phyloP scores from a whole-genome alignment of 2,329 filamentous ascomycete species.

The Fusarium camptoceras region DNA sequence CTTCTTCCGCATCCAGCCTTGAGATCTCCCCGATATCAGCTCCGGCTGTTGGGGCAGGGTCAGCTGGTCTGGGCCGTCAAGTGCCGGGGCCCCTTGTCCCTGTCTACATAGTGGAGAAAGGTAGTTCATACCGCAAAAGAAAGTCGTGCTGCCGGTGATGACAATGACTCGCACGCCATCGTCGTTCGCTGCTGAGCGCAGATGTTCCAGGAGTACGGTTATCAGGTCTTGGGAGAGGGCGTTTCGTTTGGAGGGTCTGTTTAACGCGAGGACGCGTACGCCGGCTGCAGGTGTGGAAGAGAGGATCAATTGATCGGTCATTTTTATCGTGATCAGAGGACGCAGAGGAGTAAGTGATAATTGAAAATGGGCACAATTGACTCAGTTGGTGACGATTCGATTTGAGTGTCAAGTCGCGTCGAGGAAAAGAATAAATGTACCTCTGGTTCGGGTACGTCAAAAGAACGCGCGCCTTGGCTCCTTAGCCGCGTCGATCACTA shows the following conservation, averaged over 20 bases:
- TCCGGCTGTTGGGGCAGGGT: slow-evolving; percentile 45
- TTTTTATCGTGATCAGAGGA: background rate
- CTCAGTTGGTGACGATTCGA: background rate
- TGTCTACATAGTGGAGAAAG: background rate
- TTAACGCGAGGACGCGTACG: slow-evolving; percentile 62
- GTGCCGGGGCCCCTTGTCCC: slow-evolving; percentile 21
- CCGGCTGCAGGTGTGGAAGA: slow-evolving; percentile 48
- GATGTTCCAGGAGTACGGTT: slow-evolving; percentile 53
- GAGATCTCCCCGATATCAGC: slow-evolving; percentile 54
- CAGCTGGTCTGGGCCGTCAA: slow-evolving; percentile 15
- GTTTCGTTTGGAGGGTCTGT: slow-evolving; percentile 68
- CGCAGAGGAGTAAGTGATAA: background rate
- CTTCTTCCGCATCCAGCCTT: slow-evolving; percentile 49
- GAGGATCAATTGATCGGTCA: slow-evolving; percentile 40
- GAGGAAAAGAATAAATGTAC: background rate
- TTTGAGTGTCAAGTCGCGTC: slow-evolving; percentile 1
- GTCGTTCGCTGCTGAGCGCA: slow-evolving; percentile 42
- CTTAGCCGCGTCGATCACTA: slow-evolving; percentile 29
- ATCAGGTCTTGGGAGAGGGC: slow-evolving; percentile 66
- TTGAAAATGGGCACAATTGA: slow-evolving; percentile 14
- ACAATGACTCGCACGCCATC: slow-evolving; percentile 52
- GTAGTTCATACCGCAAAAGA: slow-evolving; percentile 51
- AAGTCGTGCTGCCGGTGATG: slow-evolving; percentile 53
- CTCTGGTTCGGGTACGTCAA: slow-evolving; percentile 28
- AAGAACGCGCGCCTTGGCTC: slow-evolving; percentile 11